Conservation (phyloP, 805 yeast species). For the Nadsonia fulvescens region DNA sequence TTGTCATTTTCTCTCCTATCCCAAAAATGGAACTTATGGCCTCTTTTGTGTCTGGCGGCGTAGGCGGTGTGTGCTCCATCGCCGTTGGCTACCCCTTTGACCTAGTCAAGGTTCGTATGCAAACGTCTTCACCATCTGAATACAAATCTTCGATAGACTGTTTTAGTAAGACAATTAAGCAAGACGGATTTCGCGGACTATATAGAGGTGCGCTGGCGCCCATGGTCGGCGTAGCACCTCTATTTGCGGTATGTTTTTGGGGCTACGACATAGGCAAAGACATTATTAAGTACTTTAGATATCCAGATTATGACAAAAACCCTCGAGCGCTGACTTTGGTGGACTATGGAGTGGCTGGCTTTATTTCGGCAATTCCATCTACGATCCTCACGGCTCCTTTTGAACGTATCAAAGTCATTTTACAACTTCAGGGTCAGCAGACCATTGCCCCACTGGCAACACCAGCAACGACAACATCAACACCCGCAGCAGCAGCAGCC, state of each 20-base stretch:
- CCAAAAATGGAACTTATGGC: constrained; percentile 61
- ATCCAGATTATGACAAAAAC: constrained; percentile 13
- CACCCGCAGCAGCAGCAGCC: too few species aligned
- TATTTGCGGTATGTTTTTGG: constrained; percentile 97
- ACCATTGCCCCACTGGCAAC: constrained; percentile 19
- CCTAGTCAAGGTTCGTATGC: constrained; percentile 75
- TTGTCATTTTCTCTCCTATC: too few species aligned
- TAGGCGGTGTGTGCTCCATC: constrained; percentile 92
- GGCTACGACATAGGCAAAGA: constrained; percentile 88
- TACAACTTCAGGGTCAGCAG: constrained; percentile 58
- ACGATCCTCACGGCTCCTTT: constrained; percentile 91
- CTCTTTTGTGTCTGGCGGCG: constrained; percentile 82
- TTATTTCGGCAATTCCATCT: constrained; percentile 84
- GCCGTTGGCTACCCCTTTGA: constrained; percentile 93
- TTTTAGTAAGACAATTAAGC: constrained; percentile 42
- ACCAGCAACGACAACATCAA: too few species aligned
- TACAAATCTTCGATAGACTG: constrained; percentile 46
- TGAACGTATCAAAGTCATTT: constrained; percentile 82
- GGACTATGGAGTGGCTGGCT: constrained; percentile 80
- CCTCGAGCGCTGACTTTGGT: constrained; percentile 33
- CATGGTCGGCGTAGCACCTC: constrained; percentile 83
- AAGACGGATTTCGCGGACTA: constrained; percentile 61
- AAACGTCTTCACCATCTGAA: constrained; percentile 43
- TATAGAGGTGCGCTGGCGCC: constrained; percentile 92
- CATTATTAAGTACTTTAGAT: constrained; percentile 33